phyloP scores from a whole-genome alignment of 2,329 filamentous ascomycete genomes.

The Coniosporium tulheliwenetii region DNA sequence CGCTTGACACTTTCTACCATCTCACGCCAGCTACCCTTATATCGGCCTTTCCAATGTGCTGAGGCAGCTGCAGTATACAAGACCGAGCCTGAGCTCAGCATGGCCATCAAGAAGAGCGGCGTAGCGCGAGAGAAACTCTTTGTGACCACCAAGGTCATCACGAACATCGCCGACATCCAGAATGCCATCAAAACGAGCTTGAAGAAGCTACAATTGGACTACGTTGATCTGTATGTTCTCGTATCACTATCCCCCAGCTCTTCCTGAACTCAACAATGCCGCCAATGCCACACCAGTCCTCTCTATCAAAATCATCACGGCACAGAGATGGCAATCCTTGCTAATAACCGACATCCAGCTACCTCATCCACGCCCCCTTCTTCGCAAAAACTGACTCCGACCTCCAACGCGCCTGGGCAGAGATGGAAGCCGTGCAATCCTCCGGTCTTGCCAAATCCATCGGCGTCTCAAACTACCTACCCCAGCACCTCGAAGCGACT shows the following conservation, averaged over 20 bases:
- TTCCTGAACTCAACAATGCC: not conserved
- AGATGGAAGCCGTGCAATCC: conserved; percentile 43
- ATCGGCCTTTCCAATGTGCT: too few relatives aligned
- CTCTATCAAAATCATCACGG: too few relatives aligned
- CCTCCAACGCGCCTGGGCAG: conserved; percentile 41
- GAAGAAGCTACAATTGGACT: conserved; percentile 42
- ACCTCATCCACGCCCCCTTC: conserved; percentile 47
- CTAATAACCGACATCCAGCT: conserved; percentile 20
- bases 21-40: too few relatives aligned
- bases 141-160: conserved; percentile 40
- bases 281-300: too few relatives aligned
- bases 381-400: conserved; percentile 36
- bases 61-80: conserved; percentile 24
- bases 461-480: conserved; percentile 46
- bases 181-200: conserved; percentile 38
- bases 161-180: conserved; percentile 38
- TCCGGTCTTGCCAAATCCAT: conserved; percentile 43
- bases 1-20: too few relatives aligned
- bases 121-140: conserved; percentile 31
- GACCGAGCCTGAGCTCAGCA: conserved; percentile 33
- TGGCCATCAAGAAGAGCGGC: conserved; percentile 28
- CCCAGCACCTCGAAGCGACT: conserved; percentile 37
- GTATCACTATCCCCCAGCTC: not conserved
- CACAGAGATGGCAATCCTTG: not conserved
- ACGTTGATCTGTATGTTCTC: conserved; percentile 41